These are phyloP conservation scores for Eleusine coracana DNA, from an alignment of 176 grass and related monocot genomes.

Conservation along the genomic window DNA sequence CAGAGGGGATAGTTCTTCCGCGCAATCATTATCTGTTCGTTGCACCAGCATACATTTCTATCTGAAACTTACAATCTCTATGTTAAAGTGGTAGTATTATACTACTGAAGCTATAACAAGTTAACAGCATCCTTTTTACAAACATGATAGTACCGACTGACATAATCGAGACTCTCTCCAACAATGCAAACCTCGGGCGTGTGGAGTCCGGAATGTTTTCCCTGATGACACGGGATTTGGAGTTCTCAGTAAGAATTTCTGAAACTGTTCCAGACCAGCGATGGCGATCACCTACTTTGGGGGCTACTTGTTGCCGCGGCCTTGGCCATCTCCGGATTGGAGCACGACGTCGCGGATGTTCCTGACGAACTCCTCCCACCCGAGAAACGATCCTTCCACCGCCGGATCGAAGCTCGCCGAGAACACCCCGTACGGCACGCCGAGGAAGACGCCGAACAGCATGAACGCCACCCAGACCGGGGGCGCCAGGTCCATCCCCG, in stretches of 20 bases:
- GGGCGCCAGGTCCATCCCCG: constrained; percentile 41
- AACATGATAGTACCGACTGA: no score
- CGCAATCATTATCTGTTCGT: background rate
- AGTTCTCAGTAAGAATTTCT: background rate
- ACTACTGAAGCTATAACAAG: no score
- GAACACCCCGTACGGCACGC: constrained; percentile 53
- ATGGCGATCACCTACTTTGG: background rate
- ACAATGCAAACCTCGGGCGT: background rate
- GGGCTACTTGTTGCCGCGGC: constrained; percentile 6
- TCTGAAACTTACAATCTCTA: no score
- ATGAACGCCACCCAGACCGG: constrained; percentile 52
- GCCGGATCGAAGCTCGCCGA: constrained; percentile 51
- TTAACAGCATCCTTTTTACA: no score
- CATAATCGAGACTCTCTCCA: background rate
- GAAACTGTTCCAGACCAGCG: background rate
- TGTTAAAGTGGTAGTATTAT: no score
- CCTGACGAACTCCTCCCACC: constrained; percentile 46
- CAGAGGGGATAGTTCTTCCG: background rate
- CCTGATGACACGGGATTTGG: background rate
- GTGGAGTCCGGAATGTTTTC: background rate
- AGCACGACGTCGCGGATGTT: constrained; percentile 39
- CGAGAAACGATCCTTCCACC: constrained; percentile 41
- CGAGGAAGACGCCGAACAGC: constrained; percentile 48
- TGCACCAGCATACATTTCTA: no score
- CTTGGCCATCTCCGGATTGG: background rate